Conservation (phyloP, 805 yeast genomes). For the Deakozyma indianensis region DNA sequence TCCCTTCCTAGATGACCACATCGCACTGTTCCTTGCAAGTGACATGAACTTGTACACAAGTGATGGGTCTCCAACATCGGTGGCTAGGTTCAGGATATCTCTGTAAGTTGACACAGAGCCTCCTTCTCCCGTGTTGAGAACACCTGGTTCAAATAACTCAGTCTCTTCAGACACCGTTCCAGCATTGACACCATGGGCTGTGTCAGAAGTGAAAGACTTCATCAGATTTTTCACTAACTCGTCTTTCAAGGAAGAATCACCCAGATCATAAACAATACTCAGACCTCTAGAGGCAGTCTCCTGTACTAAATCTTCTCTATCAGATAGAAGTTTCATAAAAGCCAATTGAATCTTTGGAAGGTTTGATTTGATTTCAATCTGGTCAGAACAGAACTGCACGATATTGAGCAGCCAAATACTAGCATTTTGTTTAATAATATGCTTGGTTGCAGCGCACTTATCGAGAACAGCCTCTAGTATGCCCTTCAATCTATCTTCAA, state of each 20-base stretch:
- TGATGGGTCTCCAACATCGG: conserved; percentile 92
- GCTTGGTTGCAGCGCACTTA: conserved; percentile 51
- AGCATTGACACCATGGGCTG: conserved; percentile 31
- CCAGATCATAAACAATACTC: conserved; percentile 65
- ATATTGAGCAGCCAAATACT: conserved; percentile 79
- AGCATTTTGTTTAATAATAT: conserved; percentile 56
- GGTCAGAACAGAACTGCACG: conserved; percentile 55
- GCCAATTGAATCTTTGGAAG: conserved; percentile 54
- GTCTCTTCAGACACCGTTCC: conserved; percentile 72
- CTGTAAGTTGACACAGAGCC: conserved; percentile 73
- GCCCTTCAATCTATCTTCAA: conserved; percentile 10
- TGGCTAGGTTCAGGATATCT: conserved; percentile 75
- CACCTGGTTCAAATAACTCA: conserved; percentile 71
- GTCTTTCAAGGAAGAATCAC: conserved; percentile 53
- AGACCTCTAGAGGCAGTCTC: conserved; percentile 87
- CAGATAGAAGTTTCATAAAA: conserved; percentile 68
- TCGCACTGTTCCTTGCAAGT: conserved; percentile 67
- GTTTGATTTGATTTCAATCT: conserved; percentile 23
- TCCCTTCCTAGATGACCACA: conserved; percentile 91
- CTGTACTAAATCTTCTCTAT: conserved; percentile 75
- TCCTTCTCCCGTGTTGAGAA: conserved; percentile 65
- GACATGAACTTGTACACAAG: conserved; percentile 91
- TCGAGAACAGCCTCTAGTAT: conserved; percentile 37
- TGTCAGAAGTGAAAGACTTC: conserved; percentile 62
- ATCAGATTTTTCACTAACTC: conserved; percentile 59